Evolutionary conservation across 2,329 filamentous ascomycete species (phyloP).

Genomic region (Lachnellula subtilissima): DNA sequence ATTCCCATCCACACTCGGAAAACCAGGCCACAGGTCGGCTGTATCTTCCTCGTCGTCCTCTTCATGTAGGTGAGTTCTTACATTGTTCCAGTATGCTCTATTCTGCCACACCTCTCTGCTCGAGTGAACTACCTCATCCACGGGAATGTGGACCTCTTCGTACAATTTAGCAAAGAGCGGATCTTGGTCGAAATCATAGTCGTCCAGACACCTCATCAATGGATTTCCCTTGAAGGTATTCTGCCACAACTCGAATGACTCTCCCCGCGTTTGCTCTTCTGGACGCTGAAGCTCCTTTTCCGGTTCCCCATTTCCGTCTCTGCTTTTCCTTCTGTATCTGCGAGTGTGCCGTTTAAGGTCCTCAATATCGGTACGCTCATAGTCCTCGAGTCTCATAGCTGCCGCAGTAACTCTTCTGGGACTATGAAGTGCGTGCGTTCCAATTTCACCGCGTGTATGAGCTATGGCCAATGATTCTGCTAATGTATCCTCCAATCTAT

Average conservation of each 20-base stretch:
- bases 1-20: background rate
- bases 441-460: background rate
- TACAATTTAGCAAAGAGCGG: conserved; percentile 8
- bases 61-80: conserved; percentile 11
- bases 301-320: background rate
- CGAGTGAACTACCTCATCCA: background rate
- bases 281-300: background rate
- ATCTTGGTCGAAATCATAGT: conserved; percentile 3
- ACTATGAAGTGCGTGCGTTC: background rate
- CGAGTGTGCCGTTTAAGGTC: background rate
- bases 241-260: conserved; percentile 13
- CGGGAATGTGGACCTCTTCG: conserved; percentile 10
- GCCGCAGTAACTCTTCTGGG: background rate
- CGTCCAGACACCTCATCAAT: conserved; percentile 17
- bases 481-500: no score
- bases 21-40: background rate
- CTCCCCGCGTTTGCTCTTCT: conserved; percentile 5
- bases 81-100: conserved; percentile 20
- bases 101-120: conserved; percentile 10
- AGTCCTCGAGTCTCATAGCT: background rate
- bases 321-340: background rate
- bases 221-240: conserved; percentile 14
- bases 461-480: background rate
- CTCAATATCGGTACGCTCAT: background rate
- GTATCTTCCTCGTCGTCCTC: conserved; percentile 2